These are phyloP conservation scores for Corylus americana DNA, from an alignment of 306 rosid species.

Conservation along the genomic window DNA sequence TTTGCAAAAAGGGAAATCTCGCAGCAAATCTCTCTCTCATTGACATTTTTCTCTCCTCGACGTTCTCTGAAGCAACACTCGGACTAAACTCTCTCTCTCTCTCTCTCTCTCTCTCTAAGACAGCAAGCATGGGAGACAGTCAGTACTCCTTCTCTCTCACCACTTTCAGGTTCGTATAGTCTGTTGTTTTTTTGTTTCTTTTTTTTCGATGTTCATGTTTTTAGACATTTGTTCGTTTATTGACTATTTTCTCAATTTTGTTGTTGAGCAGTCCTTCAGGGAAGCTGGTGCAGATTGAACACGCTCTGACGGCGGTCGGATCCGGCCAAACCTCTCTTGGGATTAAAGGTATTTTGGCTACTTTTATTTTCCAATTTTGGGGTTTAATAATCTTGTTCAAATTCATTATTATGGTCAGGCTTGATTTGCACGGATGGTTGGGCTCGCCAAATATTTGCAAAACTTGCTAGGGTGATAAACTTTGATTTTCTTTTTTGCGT, in stretches of 20 bases:
- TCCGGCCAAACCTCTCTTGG: slow-evolving; percentile 98
- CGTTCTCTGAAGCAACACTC: background rate
- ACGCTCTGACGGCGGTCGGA: slow-evolving; percentile 93
- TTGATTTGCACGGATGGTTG: too few relatives aligned
- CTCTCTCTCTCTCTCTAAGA: background rate
- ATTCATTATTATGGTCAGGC: too few relatives aligned
- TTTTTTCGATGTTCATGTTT: background rate
- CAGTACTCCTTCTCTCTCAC: slow-evolving; percentile 60
- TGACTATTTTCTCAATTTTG: background rate
- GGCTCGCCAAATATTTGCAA: too few relatives aligned
- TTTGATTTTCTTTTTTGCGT: background rate
- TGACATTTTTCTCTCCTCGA: background rate
- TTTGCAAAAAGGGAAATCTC: background rate
- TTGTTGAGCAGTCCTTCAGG: slow-evolving; percentile 70
- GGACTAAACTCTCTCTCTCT: background rate
- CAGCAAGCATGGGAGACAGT: slow-evolving; percentile 44
- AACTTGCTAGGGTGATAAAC: background rate
- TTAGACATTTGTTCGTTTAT: background rate
- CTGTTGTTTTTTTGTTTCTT: background rate
- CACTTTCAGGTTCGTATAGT: slow-evolving; percentile 42
- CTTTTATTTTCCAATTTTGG: background rate
- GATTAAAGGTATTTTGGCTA: slow-evolving; percentile 64
- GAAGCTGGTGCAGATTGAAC: slow-evolving; percentile 97
- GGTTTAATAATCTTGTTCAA: background rate
- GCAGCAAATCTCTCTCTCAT: background rate